phyloP scores from a whole-genome alignment of 768 basidiomycete genomes.

The Megacollybia marginata region DNA sequence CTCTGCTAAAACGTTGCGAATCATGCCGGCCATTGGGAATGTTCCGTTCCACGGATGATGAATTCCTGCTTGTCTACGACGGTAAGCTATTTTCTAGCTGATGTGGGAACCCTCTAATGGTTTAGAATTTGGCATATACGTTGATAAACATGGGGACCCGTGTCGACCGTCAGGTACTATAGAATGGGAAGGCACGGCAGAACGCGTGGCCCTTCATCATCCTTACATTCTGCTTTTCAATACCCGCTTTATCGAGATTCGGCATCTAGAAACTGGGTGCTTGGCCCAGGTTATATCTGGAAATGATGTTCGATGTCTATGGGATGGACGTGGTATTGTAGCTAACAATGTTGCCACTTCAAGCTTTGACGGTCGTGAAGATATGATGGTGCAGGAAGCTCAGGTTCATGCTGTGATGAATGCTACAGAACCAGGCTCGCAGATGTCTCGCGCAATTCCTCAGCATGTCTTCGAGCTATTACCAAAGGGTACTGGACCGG shows the following conservation, averaged over 20 bases:
- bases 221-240: slow-evolving; percentile 88
- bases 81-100: slow-evolving; percentile 38
- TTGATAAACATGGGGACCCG: slow-evolving; percentile 84
- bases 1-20: slow-evolving; percentile 75
- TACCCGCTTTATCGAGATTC: slow-evolving; percentile 79
- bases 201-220: slow-evolving; percentile 81
- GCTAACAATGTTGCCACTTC: slow-evolving; percentile 10
- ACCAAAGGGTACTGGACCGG: too few relatives aligned
- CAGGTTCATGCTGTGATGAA: slow-evolving; percentile 64
- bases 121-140: slow-evolving; percentile 85
- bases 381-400: slow-evolving; percentile 45
- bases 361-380: slow-evolving; percentile 12
- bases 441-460: slow-evolving; percentile 23
- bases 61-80: slow-evolving; percentile 86
- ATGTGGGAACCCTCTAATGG: slow-evolving; percentile 16
- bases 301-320: slow-evolving; percentile 57
- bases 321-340: slow-evolving; percentile 55
- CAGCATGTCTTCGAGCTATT: slow-evolving; percentile 52
- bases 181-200: slow-evolving; percentile 95
- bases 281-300: slow-evolving; percentile 58
- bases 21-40: slow-evolving; percentile 80
- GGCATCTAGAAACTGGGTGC: slow-evolving; percentile 54
- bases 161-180: slow-evolving; percentile 66
- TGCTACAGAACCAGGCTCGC: slow-evolving; percentile 25
- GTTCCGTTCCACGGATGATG: slow-evolving; percentile 81